These are phyloP conservation scores for Paracoccidioides lutzii DNA, from an alignment of 2,329 filamentous ascomycete species.

Conservation along the genomic window DNA sequence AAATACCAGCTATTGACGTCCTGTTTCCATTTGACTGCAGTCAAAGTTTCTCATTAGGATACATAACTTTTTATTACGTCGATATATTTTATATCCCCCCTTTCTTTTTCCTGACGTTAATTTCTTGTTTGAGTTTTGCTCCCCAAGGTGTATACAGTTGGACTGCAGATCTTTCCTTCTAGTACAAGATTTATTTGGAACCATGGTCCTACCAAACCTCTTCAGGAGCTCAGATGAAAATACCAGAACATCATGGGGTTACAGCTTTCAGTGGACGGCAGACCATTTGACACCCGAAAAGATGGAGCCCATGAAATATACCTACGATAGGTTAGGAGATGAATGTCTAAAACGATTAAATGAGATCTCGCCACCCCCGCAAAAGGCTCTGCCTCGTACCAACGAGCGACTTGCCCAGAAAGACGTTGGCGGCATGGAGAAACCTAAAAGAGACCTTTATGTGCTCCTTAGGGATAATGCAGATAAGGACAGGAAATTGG, in stretches of 20 bases:
- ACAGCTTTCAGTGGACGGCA: constrained; percentile 56
- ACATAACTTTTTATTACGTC: neutral
- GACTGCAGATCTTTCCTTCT: neutral
- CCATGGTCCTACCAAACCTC: constrained; percentile 20
- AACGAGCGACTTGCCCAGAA: constrained; percentile 9
- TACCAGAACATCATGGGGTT: constrained; percentile 42
- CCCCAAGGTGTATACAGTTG: neutral
- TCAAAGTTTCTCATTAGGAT: neutral
- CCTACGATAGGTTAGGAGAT: constrained; percentile 57
- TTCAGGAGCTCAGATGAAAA: constrained; percentile 15
- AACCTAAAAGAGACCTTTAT: constrained; percentile 47
- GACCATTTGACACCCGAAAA: constrained; percentile 50
- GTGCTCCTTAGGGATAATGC: constrained; percentile 47
- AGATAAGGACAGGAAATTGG: constrained; percentile 42
- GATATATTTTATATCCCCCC: neutral
- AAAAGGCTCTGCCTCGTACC: neutral
- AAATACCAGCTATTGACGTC: neutral
- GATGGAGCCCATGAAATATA: constrained; percentile 46
- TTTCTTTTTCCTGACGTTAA: too few relatives aligned
- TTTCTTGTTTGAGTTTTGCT: too few relatives aligned
- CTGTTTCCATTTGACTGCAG: too few relatives aligned
- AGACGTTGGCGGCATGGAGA: neutral
- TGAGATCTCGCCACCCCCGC: constrained; percentile 41
- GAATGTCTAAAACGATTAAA: constrained; percentile 53
- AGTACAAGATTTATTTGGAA: neutral